Percentiles rank a stretch among this genome's conserved stretches.
These are phyloP conservation scores for Hypoxylon sp. DNA, from an alignment of 2,329 filamentous ascomycete species.

Conservation along the genomic window DNA sequence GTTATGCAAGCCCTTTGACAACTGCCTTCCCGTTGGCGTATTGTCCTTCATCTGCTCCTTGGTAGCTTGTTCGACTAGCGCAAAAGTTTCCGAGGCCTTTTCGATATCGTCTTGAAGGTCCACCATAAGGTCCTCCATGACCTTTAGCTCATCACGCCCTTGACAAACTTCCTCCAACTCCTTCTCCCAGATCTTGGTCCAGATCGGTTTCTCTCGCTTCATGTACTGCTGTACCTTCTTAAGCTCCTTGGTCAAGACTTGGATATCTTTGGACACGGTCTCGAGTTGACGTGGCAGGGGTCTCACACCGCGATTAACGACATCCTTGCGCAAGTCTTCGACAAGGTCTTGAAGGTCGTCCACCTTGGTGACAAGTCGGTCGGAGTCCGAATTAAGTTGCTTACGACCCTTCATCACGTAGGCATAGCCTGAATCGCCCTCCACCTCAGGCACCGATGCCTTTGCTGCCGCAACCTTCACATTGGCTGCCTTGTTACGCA, in stretches of 20 bases:
- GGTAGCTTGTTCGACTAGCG: slow-evolving; percentile 96
- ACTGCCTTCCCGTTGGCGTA: slow-evolving; percentile 65
- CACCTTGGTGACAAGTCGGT: slow-evolving; percentile 90
- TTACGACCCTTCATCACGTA: slow-evolving; percentile 93
- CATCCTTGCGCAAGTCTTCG: slow-evolving; percentile 97
- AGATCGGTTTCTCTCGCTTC: slow-evolving; percentile 91
- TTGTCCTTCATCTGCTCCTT: slow-evolving; percentile 93
- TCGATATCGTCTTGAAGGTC: slow-evolving; percentile 96
- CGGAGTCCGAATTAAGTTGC: slow-evolving; percentile 86
- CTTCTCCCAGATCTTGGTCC: slow-evolving; percentile 99
- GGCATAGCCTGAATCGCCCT: slow-evolving; percentile 83
- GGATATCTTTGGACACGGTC: slow-evolving; percentile 88
- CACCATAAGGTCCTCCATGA: slow-evolving; percentile 94
- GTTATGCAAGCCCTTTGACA: slow-evolving; percentile 69
- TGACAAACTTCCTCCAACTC: slow-evolving; percentile 96
- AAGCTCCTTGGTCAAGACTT: slow-evolving; percentile 83
- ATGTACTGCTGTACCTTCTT: slow-evolving; percentile 96
- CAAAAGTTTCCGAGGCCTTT: slow-evolving; percentile 93
- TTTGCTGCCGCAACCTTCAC: slow-evolving; percentile 84
- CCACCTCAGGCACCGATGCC: slow-evolving; percentile 77
- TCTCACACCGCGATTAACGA: slow-evolving; percentile 91
- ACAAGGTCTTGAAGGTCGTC: slow-evolving; percentile 98
- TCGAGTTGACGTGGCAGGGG: slow-evolving; percentile 93
- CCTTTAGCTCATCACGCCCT: slow-evolving; percentile 92
- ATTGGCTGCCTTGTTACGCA: slow-evolving; percentile 84